Evolutionary conservation across 441 rosid genomes (phyloP), one percentile per base, ranked within the genome.

Genomic region (Daphne laureola): DNA sequence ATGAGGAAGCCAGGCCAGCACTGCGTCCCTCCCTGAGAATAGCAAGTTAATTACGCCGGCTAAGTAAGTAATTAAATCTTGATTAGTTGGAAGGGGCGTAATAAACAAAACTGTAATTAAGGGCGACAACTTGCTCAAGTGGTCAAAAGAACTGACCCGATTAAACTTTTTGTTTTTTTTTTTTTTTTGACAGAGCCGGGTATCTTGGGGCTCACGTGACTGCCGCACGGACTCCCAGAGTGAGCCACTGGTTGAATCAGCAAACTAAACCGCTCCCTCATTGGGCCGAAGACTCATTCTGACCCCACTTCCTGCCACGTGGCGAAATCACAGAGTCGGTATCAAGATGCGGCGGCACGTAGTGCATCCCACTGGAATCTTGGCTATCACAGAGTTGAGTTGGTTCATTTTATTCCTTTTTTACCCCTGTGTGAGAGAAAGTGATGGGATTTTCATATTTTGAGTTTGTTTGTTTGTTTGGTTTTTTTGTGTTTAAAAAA

Each of bases 131-230:
- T 26, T 14, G 23, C 50, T 53, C 43, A 35, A 18, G 50, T 40
- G 41, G 69, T 73, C 72, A 69, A 67, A 67, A 43, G 7, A 51
- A 55, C 59, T 80, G 70, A 71, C 79, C 79, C 64, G 70, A 64
- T 55, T 12, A 18, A 58, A 46, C n/a, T n/a, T n/a, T n/a, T n/a
- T n/a, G n/a, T n/a, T n/a, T n/a, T n/a, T n/a, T n/a, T n/a, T n/a
- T n/a, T 16, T 31, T 49, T 12, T 62, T 40, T 51, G 56, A 43
- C 64, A 49, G 59, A 50, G 64, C 85, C 91, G 91, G 84, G 92
- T 66, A 82, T 80, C 90, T 80, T 76, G 93, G 86, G 77, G 65
- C 73, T 82, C 95, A 90, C 89, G 86, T 90, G 90, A 77, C 70
- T 42, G 50, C 70, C 51, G 54, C 68, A 78, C 67, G 77, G 46